Conservation (phyloP, 2,329 filamentous ascomycete species). For the Lasiodiplodia hormozganensis region DNA sequence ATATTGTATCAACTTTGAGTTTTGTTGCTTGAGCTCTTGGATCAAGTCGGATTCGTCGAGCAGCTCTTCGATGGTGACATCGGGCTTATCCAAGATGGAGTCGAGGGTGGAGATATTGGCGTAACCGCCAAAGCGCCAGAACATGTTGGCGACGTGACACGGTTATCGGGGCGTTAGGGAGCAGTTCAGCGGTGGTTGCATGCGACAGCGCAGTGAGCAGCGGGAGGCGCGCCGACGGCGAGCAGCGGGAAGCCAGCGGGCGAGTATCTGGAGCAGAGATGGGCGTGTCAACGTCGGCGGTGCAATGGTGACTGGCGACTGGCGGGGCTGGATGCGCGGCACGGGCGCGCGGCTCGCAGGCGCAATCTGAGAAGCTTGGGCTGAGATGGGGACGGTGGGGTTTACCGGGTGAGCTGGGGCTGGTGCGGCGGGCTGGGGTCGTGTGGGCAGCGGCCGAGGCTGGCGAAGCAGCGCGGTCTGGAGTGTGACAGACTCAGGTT, state of each 20-base stretch:
- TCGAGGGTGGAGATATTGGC: constrained; percentile 97
- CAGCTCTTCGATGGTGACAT: constrained; percentile 93
- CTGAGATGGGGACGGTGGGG: not conserved
- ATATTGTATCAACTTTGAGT: constrained; percentile 96
- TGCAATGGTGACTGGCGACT: not conserved
- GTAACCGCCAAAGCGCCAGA: constrained; percentile 99
- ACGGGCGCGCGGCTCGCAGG: not conserved
- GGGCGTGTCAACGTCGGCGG: not conserved
- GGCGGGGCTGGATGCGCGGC: constrained; percentile 21
- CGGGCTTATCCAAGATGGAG: constrained; percentile 91
- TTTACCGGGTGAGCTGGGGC: not conserved
- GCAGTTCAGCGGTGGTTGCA: constrained; percentile 10
- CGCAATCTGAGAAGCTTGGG: not conserved
- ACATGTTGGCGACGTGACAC: constrained; percentile 72
- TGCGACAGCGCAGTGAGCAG: constrained; percentile 20
- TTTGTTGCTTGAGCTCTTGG: constrained; percentile 97
- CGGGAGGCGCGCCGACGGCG: not conserved
- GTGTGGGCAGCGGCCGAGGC: constrained; percentile 13
- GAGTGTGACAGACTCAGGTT: constrained; percentile 26
- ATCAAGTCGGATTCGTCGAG: constrained; percentile 96
- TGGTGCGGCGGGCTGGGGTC: not conserved
- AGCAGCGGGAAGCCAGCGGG: not conserved
- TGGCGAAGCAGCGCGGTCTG: constrained; percentile 16
- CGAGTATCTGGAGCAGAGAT: not conserved
- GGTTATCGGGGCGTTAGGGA: constrained; percentile 18